Evolutionary conservation across 805 yeast species (phyloP), one percentile per base, ranked within the genome.

Genomic region (Saccharomycopsis olivae): DNA sequence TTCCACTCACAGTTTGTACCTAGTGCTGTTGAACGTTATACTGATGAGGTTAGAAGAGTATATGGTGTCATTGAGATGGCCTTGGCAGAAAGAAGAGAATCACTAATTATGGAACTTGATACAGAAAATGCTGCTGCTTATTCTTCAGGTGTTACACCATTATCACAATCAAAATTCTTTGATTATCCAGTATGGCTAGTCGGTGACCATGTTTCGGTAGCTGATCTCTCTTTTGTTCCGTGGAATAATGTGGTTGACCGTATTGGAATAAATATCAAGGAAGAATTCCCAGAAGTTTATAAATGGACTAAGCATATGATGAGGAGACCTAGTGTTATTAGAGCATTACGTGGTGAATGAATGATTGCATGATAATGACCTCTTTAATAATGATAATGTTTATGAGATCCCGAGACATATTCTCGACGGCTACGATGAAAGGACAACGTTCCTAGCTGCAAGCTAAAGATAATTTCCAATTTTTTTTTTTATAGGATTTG

Each of bases 231-330:
- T 17, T 88, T 88, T 62, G 95, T 88, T 21, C 94, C 97, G 13
- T 88, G 97, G 97, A 88, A 88, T 59, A 88, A 87, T 53, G 96
- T 88, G 14, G 94, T 88, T 39, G 95, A 84, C 57, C 69, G 95
- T 53, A 82, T 88, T 40, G 96, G 96, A 5, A 85, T 88, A 47
- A 84, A 83, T 53, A 71, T 88, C 52, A 80, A 81, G 57, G 70
- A 73, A 23, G 96, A 88, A 57, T 87, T 82, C 55, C 96, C 96
- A 1, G 96, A 88, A 62, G 96, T 87, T 35, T 87, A 84, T 65
- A 85, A 85, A 58, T 88, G 96, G 96, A 88, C 96, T 9, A 80
- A 82, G 56, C 78, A 78, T 53, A 85, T 88, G 95, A 83, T 88
- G 95, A 75, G 89, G 60, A 74, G 96, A 55, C 94, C 95, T 3